A percentile compares a stretch with the other conserved stretches of the same genome.
phyloP scores from a whole-genome alignment of 805 yeast species.

The Brettanomyces sp. region DNA sequence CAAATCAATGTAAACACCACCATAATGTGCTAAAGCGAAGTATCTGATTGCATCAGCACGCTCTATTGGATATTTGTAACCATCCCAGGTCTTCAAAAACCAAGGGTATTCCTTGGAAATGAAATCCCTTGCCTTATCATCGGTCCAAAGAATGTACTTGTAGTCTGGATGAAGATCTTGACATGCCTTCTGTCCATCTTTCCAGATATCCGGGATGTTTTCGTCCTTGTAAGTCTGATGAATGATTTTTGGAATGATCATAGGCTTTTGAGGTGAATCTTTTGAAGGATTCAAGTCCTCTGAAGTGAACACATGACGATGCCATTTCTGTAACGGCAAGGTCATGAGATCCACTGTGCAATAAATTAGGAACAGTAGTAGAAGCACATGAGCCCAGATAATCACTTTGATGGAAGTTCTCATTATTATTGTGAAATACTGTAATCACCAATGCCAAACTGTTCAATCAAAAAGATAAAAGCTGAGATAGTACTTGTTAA shows the following conservation, averaged over 20 bases:
- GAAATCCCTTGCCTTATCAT: constrained; percentile 69
- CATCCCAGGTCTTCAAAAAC: constrained; percentile 74
- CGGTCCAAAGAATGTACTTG: constrained; percentile 86
- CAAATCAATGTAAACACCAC: constrained; percentile 84
- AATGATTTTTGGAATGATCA: constrained; percentile 76
- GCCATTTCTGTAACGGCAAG: constrained; percentile 63
- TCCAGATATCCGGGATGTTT: constrained; percentile 79
- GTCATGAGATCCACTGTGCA: constrained; percentile 65
- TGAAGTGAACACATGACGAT: constrained; percentile 51
- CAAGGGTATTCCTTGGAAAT: constrained; percentile 75
- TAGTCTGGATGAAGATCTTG: constrained; percentile 78
- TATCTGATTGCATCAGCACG: constrained; percentile 89
- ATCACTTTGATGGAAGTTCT: constrained; percentile 58
- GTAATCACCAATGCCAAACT: no score
- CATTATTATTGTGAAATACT: constrained; percentile 26
- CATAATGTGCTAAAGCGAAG: constrained; percentile 72
- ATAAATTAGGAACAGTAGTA: constrained; percentile 47
- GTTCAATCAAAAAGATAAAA: no score
- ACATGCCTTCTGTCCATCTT: constrained; percentile 66
- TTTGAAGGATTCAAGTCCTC: constrained; percentile 48
- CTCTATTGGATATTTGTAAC: constrained; percentile 72
- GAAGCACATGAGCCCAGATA: constrained; percentile 47
- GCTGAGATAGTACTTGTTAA: no score
- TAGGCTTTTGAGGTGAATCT: constrained; percentile 32
- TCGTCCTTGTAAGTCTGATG: constrained; percentile 86